Evolutionary conservation across 805 yeast genomes (phyloP).

Genomic region (Hanseniaspora vineae): DNA sequence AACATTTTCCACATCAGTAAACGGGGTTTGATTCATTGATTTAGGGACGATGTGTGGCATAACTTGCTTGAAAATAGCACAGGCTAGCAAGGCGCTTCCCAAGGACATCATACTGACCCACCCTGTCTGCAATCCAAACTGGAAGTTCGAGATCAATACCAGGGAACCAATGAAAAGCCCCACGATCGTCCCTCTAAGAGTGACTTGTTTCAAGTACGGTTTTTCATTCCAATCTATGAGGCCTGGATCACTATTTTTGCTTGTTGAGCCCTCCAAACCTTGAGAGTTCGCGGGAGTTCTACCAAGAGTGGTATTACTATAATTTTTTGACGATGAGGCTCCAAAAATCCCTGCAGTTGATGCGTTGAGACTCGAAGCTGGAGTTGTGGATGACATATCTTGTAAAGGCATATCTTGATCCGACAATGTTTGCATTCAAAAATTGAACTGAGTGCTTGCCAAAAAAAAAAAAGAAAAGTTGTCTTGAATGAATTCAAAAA

Average conservation of each 20-base stretch:
- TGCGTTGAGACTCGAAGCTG: neutral
- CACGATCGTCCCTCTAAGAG: constrained; percentile 57
- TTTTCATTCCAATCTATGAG: constrained; percentile 31
- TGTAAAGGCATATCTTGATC: neutral
- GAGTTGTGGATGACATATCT: neutral
- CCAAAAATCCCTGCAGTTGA: too few species aligned
- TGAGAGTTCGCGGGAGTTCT: too few species aligned
- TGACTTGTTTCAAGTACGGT: constrained; percentile 48
- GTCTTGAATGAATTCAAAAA: too few species aligned
- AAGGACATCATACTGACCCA: constrained; percentile 99
- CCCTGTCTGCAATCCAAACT: constrained; percentile 93
- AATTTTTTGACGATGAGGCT: too few species aligned
- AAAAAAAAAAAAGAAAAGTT: too few species aligned
- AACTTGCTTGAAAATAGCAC: constrained; percentile 60
- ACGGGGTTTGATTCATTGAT: constrained; percentile 27
- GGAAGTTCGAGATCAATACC: constrained; percentile 81
- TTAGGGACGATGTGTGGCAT: constrained; percentile 22
- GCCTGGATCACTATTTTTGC: neutral
- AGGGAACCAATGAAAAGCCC: constrained; percentile 81
- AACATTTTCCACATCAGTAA: constrained; percentile 89
- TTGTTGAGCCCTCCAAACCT: too few species aligned
- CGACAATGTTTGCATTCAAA: neutral
- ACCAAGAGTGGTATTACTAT: too few species aligned
- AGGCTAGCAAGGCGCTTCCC: constrained; percentile 84
- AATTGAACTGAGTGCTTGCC: too few species aligned